Conservation (phyloP, 2,329 filamentous ascomycete genomes). For the Penicillium rolfsii region DNA sequence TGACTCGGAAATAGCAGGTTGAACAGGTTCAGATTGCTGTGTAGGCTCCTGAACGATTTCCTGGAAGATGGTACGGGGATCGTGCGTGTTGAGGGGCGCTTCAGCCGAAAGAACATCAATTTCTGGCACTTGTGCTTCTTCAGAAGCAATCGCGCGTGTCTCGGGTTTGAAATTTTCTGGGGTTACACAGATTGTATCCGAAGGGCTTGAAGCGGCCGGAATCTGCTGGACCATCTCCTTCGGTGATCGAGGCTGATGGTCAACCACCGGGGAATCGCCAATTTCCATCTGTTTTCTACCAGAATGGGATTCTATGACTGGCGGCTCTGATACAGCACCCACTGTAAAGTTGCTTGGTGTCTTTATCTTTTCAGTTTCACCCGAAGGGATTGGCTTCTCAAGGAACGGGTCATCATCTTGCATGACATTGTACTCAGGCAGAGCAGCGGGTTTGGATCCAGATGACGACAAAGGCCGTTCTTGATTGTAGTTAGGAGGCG, state of each 20-base stretch:
- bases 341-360: background rate
- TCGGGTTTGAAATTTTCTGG: background rate
- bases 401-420: constrained; percentile 14
- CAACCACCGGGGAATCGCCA: background rate
- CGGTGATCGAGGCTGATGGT: background rate
- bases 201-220: background rate
- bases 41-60: background rate
- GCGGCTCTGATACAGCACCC: background rate
- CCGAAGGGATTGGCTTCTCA: constrained; percentile 1
- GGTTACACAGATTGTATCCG: background rate
- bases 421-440: constrained; percentile 14
- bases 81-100: background rate
- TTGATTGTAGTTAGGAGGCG: constrained; percentile 15
- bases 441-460: constrained; percentile 4
- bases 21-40: background rate
- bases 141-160: background rate
- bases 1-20: background rate
- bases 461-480: constrained; percentile 4
- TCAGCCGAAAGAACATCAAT: background rate
- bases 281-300: background rate
- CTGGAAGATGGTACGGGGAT: background rate
- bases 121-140: background rate
- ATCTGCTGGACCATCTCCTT: background rate
- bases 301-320: background rate
- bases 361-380: background rate